A percentile compares a stretch with the other conserved stretches of the same genome.
Evolutionary conservation across 1,284 basidiomycete genomes (phyloP).

Genomic region (Ustilago bromivora): DNA sequence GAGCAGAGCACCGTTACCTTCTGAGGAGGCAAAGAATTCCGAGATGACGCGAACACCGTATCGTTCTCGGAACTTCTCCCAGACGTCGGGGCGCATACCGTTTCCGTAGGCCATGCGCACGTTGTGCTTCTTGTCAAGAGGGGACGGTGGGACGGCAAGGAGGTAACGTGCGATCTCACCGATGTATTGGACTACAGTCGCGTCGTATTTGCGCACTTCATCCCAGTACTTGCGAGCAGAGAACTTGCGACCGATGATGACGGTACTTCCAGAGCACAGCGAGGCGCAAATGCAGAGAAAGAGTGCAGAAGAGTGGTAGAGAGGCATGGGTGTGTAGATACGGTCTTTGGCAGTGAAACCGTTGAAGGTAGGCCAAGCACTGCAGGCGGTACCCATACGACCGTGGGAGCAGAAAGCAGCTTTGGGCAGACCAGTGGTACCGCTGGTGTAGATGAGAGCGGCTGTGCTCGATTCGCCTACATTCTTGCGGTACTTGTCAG

Average conservation of each 20-base stretch:
- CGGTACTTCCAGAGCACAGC: conserved; percentile 61
- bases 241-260: conserved; percentile 70
- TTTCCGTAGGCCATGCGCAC: conserved; percentile 71
- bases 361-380: conserved; percentile 61
- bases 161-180: conserved; percentile 69
- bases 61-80: conserved; percentile 69
- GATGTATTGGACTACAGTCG: conserved; percentile 70
- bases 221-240: conserved; percentile 68
- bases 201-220: conserved; percentile 66
- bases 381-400: conserved; percentile 58
- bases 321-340: conserved; percentile 70
- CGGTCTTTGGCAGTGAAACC: conserved; percentile 53
- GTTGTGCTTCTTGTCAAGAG: conserved; percentile 68
- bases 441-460: conserved; percentile 62
- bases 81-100: conserved; percentile 69
- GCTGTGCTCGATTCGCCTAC: conserved; percentile 49
- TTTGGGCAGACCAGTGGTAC: conserved; percentile 68
- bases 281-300: conserved; percentile 66
- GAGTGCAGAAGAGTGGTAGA: conserved; percentile 66
- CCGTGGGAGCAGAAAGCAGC: conserved; percentile 69
- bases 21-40: conserved; percentile 69
- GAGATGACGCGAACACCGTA: conserved; percentile 65
- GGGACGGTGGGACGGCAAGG: conserved; percentile 65
- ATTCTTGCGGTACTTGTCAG: conserved; percentile 48
- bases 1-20: conserved; percentile 68